Evolutionary conservation across 192 early-diverging fungal genomes (phyloP).

Genomic region (Coemansia sp.): DNA sequence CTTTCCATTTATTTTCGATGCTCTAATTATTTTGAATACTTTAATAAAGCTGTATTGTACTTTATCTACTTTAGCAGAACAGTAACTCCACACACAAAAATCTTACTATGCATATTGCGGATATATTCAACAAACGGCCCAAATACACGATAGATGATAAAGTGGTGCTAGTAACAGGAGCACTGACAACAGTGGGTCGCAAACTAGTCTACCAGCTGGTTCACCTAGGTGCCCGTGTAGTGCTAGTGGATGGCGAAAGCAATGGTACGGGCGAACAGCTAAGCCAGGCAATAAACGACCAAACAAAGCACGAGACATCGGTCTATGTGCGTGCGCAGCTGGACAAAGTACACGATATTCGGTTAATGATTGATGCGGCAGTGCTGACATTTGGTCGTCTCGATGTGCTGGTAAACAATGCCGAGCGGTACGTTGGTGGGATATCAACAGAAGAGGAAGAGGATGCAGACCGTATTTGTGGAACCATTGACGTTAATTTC

Average conservation of each 20-base stretch:
- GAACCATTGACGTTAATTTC: constrained; percentile 27
- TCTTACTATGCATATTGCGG: no score
- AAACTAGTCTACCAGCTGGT: constrained; percentile 13
- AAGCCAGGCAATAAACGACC: constrained; percentile 8
- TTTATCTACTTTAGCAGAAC: no score
- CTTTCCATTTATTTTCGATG: no score
- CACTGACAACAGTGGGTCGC: constrained; percentile 27
- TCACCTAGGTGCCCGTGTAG: constrained; percentile 16
- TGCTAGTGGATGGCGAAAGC: constrained; percentile 15
- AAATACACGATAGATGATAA: constrained; percentile 22
- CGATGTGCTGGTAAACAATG: constrained; percentile 37
- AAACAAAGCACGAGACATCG: neutral
- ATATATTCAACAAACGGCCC: neutral
- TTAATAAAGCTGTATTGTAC: no score
- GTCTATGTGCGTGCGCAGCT: constrained; percentile 26
- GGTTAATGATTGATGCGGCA: constrained; percentile 31
- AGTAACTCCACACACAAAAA: no score
- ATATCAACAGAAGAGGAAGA: neutral
- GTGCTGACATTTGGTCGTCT: constrained; percentile 38
- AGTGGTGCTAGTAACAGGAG: constrained; percentile 37
- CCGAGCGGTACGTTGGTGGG: constrained; percentile 20
- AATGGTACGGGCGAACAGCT: constrained; percentile 33
- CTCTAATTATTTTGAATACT: no score
- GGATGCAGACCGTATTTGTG: constrained; percentile 20
- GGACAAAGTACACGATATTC: constrained; percentile 14